Conservation (phyloP, 1,284 basidiomycete genomes). For the Trichosporon sp. region DNA sequence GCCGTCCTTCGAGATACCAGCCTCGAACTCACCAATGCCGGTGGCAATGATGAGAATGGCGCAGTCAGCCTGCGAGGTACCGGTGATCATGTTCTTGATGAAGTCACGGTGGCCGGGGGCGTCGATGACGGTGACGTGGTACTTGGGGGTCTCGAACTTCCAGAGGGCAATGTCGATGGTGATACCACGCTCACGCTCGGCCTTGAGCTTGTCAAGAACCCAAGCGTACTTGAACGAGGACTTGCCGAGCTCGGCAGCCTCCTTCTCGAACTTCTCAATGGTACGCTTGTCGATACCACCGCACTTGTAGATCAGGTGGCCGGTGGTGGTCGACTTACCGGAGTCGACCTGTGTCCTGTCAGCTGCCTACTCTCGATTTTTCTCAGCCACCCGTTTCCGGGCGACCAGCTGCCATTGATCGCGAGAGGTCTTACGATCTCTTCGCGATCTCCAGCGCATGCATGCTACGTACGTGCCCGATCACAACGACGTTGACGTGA, state of each 20-base stretch:
- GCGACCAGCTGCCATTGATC: too few relatives aligned
- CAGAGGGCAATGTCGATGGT: conserved; percentile 98
- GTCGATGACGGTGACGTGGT: conserved; percentile 73
- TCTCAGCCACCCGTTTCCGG: too few relatives aligned
- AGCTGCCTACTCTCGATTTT: background rate
- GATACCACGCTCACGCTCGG: conserved; percentile 99
- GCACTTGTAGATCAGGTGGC: conserved; percentile 99
- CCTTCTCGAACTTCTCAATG: conserved; percentile 99
- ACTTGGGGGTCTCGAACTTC: conserved; percentile 98
- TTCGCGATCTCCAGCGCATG: too few relatives aligned
- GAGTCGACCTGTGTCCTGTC: conserved; percentile 24
- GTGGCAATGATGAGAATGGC: conserved; percentile 99
- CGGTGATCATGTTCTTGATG: conserved; percentile 99
- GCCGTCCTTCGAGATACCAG: conserved; percentile 99
- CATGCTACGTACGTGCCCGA: background rate
- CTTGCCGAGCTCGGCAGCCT: conserved; percentile 99
- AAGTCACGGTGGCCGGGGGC: conserved; percentile 99
- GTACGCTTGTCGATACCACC: conserved; percentile 99
- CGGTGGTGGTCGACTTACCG: conserved; percentile 98
- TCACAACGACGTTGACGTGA: conserved; percentile 7
- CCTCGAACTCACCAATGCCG: conserved; percentile 92
- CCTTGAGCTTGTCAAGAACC: conserved; percentile 99
- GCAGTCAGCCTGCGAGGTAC: conserved; percentile 99
- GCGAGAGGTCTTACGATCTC: too few relatives aligned
- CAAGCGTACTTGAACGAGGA: conserved; percentile 95